These are phyloP conservation scores for Lasiosphaeris hirsuta DNA, from an alignment of 495 filamentous ascomycete genomes.

Conservation along the genomic window DNA sequence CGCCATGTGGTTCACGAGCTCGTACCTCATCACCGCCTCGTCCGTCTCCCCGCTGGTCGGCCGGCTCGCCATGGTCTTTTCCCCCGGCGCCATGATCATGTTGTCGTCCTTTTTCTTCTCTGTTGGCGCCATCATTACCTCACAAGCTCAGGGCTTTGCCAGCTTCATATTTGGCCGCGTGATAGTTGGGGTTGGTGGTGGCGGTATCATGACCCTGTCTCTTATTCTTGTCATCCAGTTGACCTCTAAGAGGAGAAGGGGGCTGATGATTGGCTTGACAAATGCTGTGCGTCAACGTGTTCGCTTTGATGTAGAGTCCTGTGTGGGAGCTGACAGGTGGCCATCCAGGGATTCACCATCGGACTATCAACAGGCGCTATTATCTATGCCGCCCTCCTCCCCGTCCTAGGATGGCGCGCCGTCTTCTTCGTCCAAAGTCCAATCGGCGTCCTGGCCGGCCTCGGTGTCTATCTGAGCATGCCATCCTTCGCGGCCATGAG, in stretches of 20 bases:
- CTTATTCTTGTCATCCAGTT: constrained; percentile 70
- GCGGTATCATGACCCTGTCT: constrained; percentile 62
- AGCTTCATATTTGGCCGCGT: constrained; percentile 65
- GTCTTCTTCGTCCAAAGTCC: constrained; percentile 69
- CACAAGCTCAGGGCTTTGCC: constrained; percentile 50
- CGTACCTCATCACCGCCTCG: constrained; percentile 69
- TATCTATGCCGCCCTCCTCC: constrained; percentile 61
- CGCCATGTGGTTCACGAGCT: constrained; percentile 71
- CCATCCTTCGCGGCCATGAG: constrained; percentile 39
- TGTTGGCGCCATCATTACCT: constrained; percentile 60
- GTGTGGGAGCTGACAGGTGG: not conserved
- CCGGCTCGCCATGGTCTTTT: constrained; percentile 64
- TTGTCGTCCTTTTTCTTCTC: constrained; percentile 54
- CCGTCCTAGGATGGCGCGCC: constrained; percentile 62
- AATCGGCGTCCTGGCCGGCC: constrained; percentile 51
- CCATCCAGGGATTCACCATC: constrained; percentile 54
- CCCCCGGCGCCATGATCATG: constrained; percentile 58
- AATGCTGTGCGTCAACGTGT: constrained; percentile 24
- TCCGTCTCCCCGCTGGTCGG: constrained; percentile 63
- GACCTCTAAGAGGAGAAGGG: constrained; percentile 57
- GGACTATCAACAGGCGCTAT: constrained; percentile 70
- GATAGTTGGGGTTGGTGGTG: constrained; percentile 61
- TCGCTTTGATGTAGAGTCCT: not conserved
- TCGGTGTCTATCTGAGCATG: constrained; percentile 58
- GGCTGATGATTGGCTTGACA: constrained; percentile 65